A percentile compares a stretch with the other conserved stretches of the same genome.
Conservation (phyloP, 805 yeast species). For the Saturnispora hagleri region DNA sequence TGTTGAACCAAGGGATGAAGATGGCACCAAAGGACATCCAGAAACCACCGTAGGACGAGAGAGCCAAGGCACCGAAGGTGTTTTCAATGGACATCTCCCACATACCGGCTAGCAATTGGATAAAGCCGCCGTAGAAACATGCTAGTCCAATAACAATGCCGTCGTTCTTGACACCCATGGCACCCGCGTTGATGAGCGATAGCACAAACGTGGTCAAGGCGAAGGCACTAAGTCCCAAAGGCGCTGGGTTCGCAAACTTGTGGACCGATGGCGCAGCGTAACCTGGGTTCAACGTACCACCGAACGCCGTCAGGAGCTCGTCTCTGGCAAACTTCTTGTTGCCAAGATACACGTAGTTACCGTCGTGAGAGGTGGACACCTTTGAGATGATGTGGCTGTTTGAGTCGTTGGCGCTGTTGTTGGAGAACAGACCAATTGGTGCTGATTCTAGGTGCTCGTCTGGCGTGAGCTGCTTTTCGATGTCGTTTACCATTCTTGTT, state of each 20-base stretch:
- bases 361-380: slow-evolving; percentile 43
- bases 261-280: slow-evolving; percentile 44
- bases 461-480: slow-evolving; percentile 16
- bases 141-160: slow-evolving; percentile 59
- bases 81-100: slow-evolving; percentile 70
- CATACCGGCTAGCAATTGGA: slow-evolving; percentile 65
- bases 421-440: slow-evolving; percentile 18
- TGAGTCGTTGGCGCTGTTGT: slow-evolving; percentile 7
- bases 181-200: slow-evolving; percentile 52
- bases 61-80: slow-evolving; percentile 65
- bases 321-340: slow-evolving; percentile 53
- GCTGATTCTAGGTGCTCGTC: slow-evolving; percentile 17
- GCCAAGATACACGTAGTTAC: slow-evolving; percentile 64
- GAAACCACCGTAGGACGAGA: slow-evolving; percentile 58
- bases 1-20: slow-evolving; percentile 47
- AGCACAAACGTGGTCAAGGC: slow-evolving; percentile 61
- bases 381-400: slow-evolving; percentile 12
- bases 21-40: slow-evolving; percentile 73
- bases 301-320: slow-evolving; percentile 60
- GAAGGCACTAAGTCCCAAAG: slow-evolving; percentile 64
- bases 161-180: slow-evolving; percentile 55
- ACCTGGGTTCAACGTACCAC: slow-evolving; percentile 79
- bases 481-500: slow-evolving; percentile 11
- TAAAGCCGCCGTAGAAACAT: slow-evolving; percentile 63
- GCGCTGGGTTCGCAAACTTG: slow-evolving; percentile 65